Percentiles rank a stretch among this genome's conserved stretches.
phyloP scores from a whole-genome alignment of 495 filamentous ascomycete species.

The Penicillium pulvis region DNA sequence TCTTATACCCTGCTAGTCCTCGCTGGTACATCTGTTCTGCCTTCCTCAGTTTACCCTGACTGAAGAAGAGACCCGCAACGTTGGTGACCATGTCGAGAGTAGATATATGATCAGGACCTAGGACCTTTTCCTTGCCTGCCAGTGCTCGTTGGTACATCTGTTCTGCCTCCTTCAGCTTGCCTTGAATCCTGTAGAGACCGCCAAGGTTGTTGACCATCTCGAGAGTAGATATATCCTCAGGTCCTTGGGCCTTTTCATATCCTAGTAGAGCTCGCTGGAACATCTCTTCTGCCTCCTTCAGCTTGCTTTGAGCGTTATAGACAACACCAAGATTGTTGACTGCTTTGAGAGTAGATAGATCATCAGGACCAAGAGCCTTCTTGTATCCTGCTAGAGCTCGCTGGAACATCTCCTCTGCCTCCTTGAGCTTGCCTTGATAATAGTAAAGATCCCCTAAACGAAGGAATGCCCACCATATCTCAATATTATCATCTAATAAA shows the following conservation, averaged over 20 bases:
- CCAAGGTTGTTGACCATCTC: slow-evolving; percentile 12
- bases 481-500: slow-evolving; percentile 9
- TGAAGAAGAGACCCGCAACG: slow-evolving; percentile 31
- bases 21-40: slow-evolving; percentile 38
- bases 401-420: slow-evolving; percentile 14
- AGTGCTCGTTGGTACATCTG: slow-evolving; percentile 17
- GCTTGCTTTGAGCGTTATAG: slow-evolving; percentile 9
- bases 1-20: slow-evolving; percentile 34
- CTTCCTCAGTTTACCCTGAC: slow-evolving; percentile 38
- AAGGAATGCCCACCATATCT: slow-evolving; percentile 18
- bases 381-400: slow-evolving; percentile 14
- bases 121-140: slow-evolving; percentile 11
- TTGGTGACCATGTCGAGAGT: slow-evolving; percentile 32
- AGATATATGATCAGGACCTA: slow-evolving; percentile 10
- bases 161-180: slow-evolving; percentile 11
- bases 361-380: slow-evolving; percentile 13
- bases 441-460: slow-evolving; percentile 14
- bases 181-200: slow-evolving; percentile 10
- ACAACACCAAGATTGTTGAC: slow-evolving; percentile 12
- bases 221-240: slow-evolving; percentile 11
- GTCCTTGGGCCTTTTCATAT: slow-evolving; percentile 11
- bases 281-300: slow-evolving; percentile 13
- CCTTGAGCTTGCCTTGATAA: slow-evolving; percentile 12
- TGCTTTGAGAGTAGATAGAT: slow-evolving; percentile 7
- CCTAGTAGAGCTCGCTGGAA: slow-evolving; percentile 15